These are phyloP conservation scores for Penicillium sp. DNA, from an alignment of 2,329 filamentous ascomycete genomes.

Conservation along the genomic window DNA sequence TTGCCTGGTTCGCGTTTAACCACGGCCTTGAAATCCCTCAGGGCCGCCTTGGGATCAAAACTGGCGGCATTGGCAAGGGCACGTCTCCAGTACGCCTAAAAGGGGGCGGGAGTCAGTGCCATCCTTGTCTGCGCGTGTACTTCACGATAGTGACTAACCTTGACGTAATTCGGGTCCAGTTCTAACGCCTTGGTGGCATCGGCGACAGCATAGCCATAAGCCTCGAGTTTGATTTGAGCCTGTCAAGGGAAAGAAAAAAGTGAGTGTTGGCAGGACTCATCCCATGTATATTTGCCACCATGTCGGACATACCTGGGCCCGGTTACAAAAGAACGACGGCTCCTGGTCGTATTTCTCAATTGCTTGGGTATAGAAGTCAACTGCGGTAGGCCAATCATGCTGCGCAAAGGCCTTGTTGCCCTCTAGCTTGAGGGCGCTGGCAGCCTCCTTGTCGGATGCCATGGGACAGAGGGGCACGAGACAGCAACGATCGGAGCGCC, in stretches of 20 bases:
- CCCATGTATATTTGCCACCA: not conserved
- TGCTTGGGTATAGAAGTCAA: slow-evolving; percentile 80
- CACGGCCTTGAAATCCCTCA: slow-evolving; percentile 88
- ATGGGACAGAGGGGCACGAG: slow-evolving; percentile 32
- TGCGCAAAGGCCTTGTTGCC: slow-evolving; percentile 88
- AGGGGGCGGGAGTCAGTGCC: slow-evolving; percentile 4
- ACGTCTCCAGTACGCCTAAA: slow-evolving; percentile 85
- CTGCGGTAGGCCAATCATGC: slow-evolving; percentile 78
- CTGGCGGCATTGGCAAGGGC: slow-evolving; percentile 90
- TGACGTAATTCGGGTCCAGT: slow-evolving; percentile 79
- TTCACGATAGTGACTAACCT: slow-evolving; percentile 52
- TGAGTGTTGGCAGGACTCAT: not conserved
- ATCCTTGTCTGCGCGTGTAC: not conserved
- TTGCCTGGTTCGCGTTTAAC: slow-evolving; percentile 81
- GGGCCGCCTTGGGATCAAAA: slow-evolving; percentile 77
- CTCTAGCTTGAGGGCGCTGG: slow-evolving; percentile 80
- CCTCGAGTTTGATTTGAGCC: slow-evolving; percentile 92
- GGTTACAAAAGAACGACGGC: slow-evolving; percentile 87
- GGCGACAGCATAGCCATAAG: slow-evolving; percentile 85
- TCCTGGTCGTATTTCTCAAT: slow-evolving; percentile 79
- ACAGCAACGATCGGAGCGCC: slow-evolving; percentile 20
- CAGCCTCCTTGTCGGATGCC: slow-evolving; percentile 57
- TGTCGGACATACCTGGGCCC: slow-evolving; percentile 69
- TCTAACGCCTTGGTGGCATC: slow-evolving; percentile 91
- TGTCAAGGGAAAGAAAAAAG: slow-evolving; percentile 35